These are phyloP conservation scores for Eremothecium coryli DNA, from an alignment of 1,139 yeast species.

Conservation along the genomic window DNA sequence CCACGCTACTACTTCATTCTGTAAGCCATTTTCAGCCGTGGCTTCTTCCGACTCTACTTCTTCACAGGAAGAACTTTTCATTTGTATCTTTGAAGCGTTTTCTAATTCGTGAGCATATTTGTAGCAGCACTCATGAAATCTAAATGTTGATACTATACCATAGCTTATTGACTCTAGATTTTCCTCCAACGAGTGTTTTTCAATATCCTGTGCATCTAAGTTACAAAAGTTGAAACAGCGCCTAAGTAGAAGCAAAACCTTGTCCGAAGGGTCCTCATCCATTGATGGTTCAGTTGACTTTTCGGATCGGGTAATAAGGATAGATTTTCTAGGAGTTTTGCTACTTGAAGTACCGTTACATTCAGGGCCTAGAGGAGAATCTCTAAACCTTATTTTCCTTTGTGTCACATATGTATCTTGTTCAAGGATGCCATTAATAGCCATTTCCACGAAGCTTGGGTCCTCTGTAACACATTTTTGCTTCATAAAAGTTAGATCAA, in stretches of 20 bases:
- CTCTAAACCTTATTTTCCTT: conserved; percentile 2
- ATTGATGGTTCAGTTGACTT: background rate
- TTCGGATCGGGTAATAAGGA: background rate
- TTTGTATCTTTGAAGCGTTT: background rate
- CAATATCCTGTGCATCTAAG: conserved; percentile 3
- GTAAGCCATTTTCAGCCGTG: background rate
- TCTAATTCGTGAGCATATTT: conserved; percentile 4
- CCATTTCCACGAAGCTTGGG: conserved; percentile 5
- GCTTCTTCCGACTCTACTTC: background rate
- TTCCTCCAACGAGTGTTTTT: conserved; percentile 2
- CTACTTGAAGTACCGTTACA: too few species aligned
- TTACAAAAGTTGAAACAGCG: conserved; percentile 4
- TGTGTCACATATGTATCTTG: conserved; percentile 2
- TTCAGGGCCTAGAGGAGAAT: conserved; percentile 2
- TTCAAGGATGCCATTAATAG: conserved; percentile 2
- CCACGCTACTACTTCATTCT: conserved; percentile 3
- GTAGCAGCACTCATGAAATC: conserved; percentile 5
- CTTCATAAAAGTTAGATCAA: conserved; percentile 6
- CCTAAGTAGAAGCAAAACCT: conserved; percentile 1
- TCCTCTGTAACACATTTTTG: conserved; percentile 2
- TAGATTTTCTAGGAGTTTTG: conserved; percentile 1
- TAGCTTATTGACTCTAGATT: conserved; percentile 4
- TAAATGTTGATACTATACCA: conserved; percentile 4
- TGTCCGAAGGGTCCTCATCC: background rate
- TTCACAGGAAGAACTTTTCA: background rate